Conservation (phyloP, 2,329 filamentous ascomycete species). For the Cephalotrichum gorgonifer region DNA sequence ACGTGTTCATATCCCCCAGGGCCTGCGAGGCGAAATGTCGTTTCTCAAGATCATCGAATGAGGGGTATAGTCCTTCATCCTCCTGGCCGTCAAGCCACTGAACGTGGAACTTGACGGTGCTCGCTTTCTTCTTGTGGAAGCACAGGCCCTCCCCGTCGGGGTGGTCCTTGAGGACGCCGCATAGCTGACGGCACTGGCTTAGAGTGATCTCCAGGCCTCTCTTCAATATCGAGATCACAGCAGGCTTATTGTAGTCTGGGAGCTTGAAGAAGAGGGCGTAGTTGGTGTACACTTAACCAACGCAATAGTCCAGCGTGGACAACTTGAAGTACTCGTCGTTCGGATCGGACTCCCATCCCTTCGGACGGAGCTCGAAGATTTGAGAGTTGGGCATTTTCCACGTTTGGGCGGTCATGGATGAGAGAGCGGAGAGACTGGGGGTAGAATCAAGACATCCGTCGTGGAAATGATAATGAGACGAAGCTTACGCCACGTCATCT, state of each 20-base stretch:
- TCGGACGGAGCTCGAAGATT: constrained; percentile 18
- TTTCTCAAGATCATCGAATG: constrained; percentile 25
- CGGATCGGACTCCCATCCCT: constrained; percentile 24
- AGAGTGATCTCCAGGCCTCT: constrained; percentile 24
- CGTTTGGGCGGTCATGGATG: no score
- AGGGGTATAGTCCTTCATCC: constrained; percentile 18
- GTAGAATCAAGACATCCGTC: no score
- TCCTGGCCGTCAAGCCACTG: constrained; percentile 24
- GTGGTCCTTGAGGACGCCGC: constrained; percentile 28
- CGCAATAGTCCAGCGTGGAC: constrained; percentile 24
- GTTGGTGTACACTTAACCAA: constrained; percentile 21
- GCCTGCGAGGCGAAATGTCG: constrained; percentile 19
- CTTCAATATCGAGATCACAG: constrained; percentile 16
- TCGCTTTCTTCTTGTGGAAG: constrained; percentile 22
- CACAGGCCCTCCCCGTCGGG: constrained; percentile 21
- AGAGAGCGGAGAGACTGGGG: no score
- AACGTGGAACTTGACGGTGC: constrained; percentile 21
- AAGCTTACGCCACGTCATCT: no score
- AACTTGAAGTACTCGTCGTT: constrained; percentile 24
- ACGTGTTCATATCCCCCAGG: constrained; percentile 14
- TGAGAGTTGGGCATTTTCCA: constrained; percentile 4
- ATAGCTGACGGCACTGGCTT: constrained; percentile 24
- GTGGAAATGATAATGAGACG: no score
- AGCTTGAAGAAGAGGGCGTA: constrained; percentile 28
- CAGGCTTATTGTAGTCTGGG: constrained; percentile 17